phyloP scores from a whole-genome alignment of 495 filamentous ascomycete genomes.

The Podospora comata region DNA sequence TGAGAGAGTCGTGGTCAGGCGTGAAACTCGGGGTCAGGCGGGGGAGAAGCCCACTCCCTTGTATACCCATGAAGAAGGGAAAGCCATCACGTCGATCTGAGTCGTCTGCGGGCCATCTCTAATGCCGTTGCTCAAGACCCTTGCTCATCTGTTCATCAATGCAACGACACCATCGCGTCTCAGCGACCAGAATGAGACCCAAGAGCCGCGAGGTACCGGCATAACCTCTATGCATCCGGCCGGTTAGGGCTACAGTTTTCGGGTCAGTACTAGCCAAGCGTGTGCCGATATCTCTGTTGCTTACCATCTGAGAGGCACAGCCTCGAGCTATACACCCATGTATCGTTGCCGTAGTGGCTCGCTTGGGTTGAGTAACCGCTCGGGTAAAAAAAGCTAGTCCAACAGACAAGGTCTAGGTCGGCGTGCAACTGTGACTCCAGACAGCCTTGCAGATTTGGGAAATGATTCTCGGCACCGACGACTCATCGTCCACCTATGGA shows the following conservation, averaged over 20 bases:
- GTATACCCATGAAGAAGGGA: background rate
- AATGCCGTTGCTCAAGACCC: background rate
- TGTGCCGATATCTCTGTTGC: background rate
- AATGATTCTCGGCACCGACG: background rate
- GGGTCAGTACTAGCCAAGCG: background rate
- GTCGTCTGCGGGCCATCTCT: background rate
- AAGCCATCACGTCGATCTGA: background rate
- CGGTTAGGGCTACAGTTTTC: background rate
- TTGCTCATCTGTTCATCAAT: background rate
- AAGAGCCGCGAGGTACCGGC: background rate
- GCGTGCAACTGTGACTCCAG: background rate
- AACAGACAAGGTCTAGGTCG: background rate
- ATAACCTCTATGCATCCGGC: background rate
- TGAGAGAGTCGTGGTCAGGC: background rate
- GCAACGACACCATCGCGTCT: background rate
- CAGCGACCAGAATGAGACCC: background rate
- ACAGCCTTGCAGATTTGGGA: background rate
- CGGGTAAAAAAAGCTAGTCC: background rate
- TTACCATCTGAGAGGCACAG: background rate
- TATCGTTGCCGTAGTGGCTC: background rate
- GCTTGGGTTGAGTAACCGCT: background rate
- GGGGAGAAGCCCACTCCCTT: background rate
- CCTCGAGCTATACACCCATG: background rate
- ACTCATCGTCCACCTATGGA: background rate
- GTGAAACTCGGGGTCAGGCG: background rate